These are phyloP conservation scores for Castanopsis chinensis DNA, from an alignment of 306 rosid species.

Conservation along the genomic window DNA sequence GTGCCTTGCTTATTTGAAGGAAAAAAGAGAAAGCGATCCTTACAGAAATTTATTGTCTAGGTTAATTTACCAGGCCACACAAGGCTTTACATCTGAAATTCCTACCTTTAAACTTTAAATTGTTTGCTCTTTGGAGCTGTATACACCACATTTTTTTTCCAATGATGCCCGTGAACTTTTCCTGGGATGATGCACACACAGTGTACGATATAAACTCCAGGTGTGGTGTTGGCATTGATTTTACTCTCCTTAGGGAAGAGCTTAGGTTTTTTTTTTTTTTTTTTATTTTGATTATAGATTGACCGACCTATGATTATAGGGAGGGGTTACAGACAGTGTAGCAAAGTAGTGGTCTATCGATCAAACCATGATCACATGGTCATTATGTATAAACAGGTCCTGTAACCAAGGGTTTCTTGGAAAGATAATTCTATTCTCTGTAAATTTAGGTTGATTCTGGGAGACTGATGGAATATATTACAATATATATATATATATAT, in stretches of 20 bases:
- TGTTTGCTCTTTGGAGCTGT: neutral
- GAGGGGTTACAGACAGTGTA: neutral
- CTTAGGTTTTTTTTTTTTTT: neutral
- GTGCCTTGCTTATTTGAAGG: slow-evolving; percentile 62
- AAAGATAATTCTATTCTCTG: no score
- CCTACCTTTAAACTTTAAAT: slow-evolving; percentile 76
- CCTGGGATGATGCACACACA: no score
- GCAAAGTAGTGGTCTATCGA: neutral
- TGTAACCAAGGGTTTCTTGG: no score
- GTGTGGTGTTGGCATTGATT: no score
- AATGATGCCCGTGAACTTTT: neutral
- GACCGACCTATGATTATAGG: neutral
- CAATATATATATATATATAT: no score
- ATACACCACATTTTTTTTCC: neutral
- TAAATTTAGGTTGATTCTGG: no score
- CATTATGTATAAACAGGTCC: neutral
- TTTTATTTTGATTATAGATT: neutral
- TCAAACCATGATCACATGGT: neutral
- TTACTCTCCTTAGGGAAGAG: neutral
- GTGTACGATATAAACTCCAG: no score
- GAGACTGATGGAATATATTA: no score
- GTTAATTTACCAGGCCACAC: slow-evolving; percentile 52
- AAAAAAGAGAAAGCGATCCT: slow-evolving; percentile 71
- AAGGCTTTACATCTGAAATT: slow-evolving; percentile 57
- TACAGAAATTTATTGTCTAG: slow-evolving; percentile 65